Conservation (phyloP, 257 asterid species). For the Striga asiatica region DNA sequence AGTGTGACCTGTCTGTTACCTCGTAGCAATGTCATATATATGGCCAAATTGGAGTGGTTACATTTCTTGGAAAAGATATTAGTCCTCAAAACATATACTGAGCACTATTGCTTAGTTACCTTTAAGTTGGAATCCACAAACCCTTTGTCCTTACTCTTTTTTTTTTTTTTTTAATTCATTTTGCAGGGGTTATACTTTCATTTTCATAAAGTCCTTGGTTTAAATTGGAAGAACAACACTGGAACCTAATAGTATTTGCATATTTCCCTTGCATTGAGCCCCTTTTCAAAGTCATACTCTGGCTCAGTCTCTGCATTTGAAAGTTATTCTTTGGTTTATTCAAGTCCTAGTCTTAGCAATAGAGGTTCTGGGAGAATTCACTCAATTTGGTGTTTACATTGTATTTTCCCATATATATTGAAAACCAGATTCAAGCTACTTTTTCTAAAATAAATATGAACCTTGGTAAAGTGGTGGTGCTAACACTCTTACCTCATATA, state of each 20-base stretch:
- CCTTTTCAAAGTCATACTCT: neutral
- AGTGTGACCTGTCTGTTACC: too few relatives aligned
- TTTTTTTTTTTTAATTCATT: too few relatives aligned
- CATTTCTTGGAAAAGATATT: neutral
- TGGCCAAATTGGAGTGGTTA: neutral
- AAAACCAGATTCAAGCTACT: too few relatives aligned
- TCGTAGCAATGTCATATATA: neutral
- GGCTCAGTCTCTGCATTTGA: neutral
- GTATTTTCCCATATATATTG: too few relatives aligned
- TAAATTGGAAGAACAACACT: neutral
- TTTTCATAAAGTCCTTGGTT: too few relatives aligned
- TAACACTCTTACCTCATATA: too few relatives aligned
- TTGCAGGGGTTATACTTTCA: too few relatives aligned
- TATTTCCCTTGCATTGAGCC: neutral
- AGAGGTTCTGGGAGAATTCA: neutral
- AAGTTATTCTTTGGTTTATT: neutral
- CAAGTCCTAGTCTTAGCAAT: neutral
- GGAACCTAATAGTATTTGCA: constrained; percentile 1
- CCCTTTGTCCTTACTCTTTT: too few relatives aligned
- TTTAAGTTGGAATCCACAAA: too few relatives aligned
- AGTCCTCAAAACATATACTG: neutral
- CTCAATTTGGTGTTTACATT: neutral
- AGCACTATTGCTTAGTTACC: neutral
- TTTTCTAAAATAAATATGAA: too few relatives aligned
- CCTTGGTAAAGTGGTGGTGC: too few relatives aligned